Evolutionary conservation across 176 grass and related monocot genomes (phyloP), one percentile per base, ranked within the genome.

Genomic region (Paspalum notatum): DNA sequence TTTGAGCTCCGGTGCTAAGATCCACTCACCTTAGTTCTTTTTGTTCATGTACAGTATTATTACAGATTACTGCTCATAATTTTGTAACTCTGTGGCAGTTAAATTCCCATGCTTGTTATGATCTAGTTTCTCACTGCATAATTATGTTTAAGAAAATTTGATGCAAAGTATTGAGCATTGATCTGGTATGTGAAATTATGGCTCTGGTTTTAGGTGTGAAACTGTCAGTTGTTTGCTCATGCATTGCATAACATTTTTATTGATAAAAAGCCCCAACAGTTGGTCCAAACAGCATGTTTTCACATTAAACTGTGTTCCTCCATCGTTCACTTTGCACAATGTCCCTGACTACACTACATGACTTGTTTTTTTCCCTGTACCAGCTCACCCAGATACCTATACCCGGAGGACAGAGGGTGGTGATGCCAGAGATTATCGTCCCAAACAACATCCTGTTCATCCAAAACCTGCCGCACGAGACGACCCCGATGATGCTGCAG

Each of bases 381-480:
- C 85, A 91, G 89, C 91, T 90, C 43, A 92, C 85, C 72, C 89
- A 96, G 85, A 76, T 87, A 80, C 88, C 89, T 72, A 89, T 90
- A 21, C 72, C 81, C 83, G 84, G 87, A 54, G 90, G 90, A 18
- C 87, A 85, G 17, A 99, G 87, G 68, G 82, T 89, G 51, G 84
- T 90, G 60, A 63, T 91, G 77, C 97, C 84, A 50, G 97, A 99
- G 80, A 89, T 93, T n/a, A 88, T 84, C 12, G 89, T 91, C 53
- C 97, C 97, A 27, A 99, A 99, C 80, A 99, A 77, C 53, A 99
- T 96, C 49, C 82, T 99, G 17, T 99, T 99, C 7, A 72, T 99
- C 41, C 97, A 99, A 88, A 95, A 99, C 52, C 79, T 99, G 62
- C 97, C 93, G 2, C 90, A 99, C 5, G 93, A 99, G 68, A 91